phyloP scores from a whole-genome alignment of 805 yeast genomes.

The Candida awuae region DNA sequence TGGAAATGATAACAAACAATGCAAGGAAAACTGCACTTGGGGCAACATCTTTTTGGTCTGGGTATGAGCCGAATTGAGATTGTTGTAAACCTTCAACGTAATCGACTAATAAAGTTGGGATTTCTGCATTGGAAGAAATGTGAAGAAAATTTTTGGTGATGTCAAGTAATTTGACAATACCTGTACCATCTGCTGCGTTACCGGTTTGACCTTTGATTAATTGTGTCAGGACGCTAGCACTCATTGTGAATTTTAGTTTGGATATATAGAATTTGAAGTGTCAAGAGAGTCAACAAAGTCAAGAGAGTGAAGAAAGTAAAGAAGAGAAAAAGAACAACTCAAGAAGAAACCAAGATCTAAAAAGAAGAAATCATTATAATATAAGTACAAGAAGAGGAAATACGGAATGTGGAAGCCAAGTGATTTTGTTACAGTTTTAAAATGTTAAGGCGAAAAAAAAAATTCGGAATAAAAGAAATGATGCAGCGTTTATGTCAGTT shows the following conservation, averaged over 20 bases:
- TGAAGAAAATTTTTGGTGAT: slow-evolving; percentile 23
- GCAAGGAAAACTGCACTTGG: slow-evolving; percentile 54
- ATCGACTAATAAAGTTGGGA: slow-evolving; percentile 35
- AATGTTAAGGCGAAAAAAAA: too few relatives aligned
- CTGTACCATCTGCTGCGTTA: slow-evolving; percentile 45
- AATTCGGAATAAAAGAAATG: too few relatives aligned
- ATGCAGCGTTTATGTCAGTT: too few relatives aligned
- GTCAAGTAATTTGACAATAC: slow-evolving; percentile 31
- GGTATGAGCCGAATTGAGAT: slow-evolving; percentile 59
- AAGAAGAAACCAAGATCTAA: too few relatives aligned
- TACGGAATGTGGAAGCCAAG: too few relatives aligned
- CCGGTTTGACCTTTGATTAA: slow-evolving; percentile 25
- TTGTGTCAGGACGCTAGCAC: slow-evolving; percentile 15
- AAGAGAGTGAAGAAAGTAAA: background rate
- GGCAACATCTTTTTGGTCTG: slow-evolving; percentile 43
- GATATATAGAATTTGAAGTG: background rate
- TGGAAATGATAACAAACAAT: slow-evolving; percentile 39
- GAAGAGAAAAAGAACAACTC: background rate
- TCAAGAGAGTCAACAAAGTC: background rate
- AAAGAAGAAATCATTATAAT: too few relatives aligned
- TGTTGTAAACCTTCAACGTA: slow-evolving; percentile 36
- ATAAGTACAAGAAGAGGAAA: too few relatives aligned
- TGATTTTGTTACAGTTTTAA: too few relatives aligned
- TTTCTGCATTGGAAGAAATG: slow-evolving; percentile 14
- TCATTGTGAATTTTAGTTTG: slow-evolving; percentile 3